phyloP scores from a whole-genome alignment of 225 moss, liverwort and hornwort species.

The Polytrichum formosum region DNA sequence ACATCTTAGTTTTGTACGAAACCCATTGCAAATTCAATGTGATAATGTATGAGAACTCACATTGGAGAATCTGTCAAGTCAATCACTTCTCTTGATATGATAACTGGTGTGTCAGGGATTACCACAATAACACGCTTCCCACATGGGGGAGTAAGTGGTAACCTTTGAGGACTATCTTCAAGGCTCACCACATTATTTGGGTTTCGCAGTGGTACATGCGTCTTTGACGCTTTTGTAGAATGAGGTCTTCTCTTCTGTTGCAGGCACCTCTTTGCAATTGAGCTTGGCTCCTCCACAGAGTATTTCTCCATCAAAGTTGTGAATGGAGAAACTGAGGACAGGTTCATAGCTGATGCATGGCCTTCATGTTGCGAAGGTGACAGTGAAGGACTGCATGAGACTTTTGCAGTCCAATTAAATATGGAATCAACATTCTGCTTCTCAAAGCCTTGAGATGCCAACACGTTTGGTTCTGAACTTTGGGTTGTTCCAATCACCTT shows the following conservation, averaged over 20 bases:
- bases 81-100: conserved; percentile 50
- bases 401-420: conserved; percentile 15
- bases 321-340: conserved; percentile 41
- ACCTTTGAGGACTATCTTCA: conserved; percentile 14
- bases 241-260: conserved; percentile 22
- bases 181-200: conserved; percentile 5
- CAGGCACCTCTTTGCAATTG: conserved; percentile 53
- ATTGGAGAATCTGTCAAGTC: conserved; percentile 59
- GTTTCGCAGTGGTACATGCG: conserved; percentile 17
- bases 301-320: conserved; percentile 45
- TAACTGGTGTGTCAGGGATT: conserved; percentile 49
- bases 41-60: neutral
- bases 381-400: conserved; percentile 17
- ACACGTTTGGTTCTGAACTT: conserved; percentile 13
- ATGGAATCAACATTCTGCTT: conserved; percentile 10
- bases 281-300: conserved; percentile 44
- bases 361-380: conserved; percentile 17
- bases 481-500: conserved; percentile 7
- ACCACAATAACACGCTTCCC: conserved; percentile 42
- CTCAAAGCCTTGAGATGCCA: conserved; percentile 13
- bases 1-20: neutral
- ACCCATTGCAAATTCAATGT: neutral
- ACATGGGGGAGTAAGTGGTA: conserved; percentile 32
- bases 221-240: conserved; percentile 12
- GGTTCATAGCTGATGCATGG: conserved; percentile 13